These are phyloP conservation scores for Trichoderma sp. DNA, from an alignment of 2,329 filamentous ascomycete genomes.

Conservation along the genomic window DNA sequence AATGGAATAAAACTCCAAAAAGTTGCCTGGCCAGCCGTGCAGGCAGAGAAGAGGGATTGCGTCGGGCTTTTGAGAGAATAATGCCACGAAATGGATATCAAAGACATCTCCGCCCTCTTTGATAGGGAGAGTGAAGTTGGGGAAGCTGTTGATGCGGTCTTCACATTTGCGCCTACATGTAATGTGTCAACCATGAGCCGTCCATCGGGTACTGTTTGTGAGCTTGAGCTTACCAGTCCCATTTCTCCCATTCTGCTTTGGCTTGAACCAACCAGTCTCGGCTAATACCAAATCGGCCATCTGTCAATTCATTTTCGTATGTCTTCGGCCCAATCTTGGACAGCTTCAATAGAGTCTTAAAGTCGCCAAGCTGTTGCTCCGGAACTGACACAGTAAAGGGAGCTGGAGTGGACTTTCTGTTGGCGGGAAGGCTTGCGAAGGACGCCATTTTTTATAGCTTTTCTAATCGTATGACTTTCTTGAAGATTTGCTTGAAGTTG, in stretches of 20 bases:
- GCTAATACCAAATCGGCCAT: constrained; percentile 36
- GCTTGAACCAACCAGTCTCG: constrained; percentile 45
- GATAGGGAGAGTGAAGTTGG: constrained; percentile 38
- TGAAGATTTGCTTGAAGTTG: neutral
- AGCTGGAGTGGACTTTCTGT: neutral
- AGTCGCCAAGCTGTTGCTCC: neutral
- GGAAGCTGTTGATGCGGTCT: constrained; percentile 44
- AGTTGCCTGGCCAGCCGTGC: constrained; percentile 55
- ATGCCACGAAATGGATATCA: constrained; percentile 50
- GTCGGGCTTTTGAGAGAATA: constrained; percentile 50
- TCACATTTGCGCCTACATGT: constrained; percentile 30
- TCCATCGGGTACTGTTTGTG: rapidly evolving
- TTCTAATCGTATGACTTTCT: neutral
- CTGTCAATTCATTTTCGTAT: constrained; percentile 2
- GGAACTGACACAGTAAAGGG: constrained; percentile 4
- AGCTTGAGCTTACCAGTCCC: constrained; percentile 40
- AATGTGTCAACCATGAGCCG: neutral
- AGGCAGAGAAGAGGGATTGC: constrained; percentile 50
- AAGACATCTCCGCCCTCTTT: constrained; percentile 36
- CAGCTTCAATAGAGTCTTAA: neutral
- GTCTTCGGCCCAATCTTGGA: constrained; percentile 4
- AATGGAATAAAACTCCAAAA: constrained; percentile 55
- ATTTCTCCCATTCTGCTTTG: constrained; percentile 42
- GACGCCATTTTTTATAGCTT: neutral
- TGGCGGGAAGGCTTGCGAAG: neutral